phyloP scores from a whole-genome alignment of 805 yeast species.

The Pichia manshurica region DNA sequence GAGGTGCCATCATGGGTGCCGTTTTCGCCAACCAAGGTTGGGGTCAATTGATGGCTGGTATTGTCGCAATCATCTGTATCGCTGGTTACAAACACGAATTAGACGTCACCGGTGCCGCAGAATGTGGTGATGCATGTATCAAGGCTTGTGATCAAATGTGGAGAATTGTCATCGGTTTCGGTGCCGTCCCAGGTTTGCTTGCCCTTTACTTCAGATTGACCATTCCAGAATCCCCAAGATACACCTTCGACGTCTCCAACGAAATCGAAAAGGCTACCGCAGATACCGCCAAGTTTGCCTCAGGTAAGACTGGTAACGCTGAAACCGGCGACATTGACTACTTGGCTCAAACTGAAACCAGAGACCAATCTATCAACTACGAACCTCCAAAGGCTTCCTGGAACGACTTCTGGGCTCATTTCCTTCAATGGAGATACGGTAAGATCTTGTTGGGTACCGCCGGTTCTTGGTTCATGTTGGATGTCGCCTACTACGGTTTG shows the following conservation, averaged over 20 bases:
- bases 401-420: slow-evolving; percentile 65
- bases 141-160: slow-evolving; percentile 89
- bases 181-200: slow-evolving; percentile 80
- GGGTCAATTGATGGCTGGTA: slow-evolving; percentile 88
- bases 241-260: slow-evolving; percentile 68
- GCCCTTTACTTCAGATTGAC: slow-evolving; percentile 90
- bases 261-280: slow-evolving; percentile 53
- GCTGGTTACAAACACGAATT: slow-evolving; percentile 69
- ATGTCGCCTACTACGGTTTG: slow-evolving; percentile 87
- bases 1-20: slow-evolving; percentile 97
- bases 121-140: slow-evolving; percentile 62
- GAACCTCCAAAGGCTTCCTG: slow-evolving; percentile 79
- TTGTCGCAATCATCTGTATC: slow-evolving; percentile 70
- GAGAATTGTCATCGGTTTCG: slow-evolving; percentile 87
- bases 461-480: slow-evolving; percentile 85
- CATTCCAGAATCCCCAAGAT: slow-evolving; percentile 93
- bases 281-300: slow-evolving; percentile 44
- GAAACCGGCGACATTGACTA: slow-evolving; percentile 38
- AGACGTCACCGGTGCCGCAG: slow-evolving; percentile 46
- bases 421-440: slow-evolving; percentile 81
- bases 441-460: slow-evolving; percentile 85
- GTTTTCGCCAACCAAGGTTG: slow-evolving; percentile 96
- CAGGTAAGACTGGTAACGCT: slow-evolving; percentile 50
- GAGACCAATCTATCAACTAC: slow-evolving; percentile 27
- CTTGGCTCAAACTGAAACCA: slow-evolving; percentile 43